Percentiles rank a stretch among this genome's conserved stretches.
Conservation (phyloP, 495 filamentous ascomycete species). For the Xylaria grammica region DNA sequence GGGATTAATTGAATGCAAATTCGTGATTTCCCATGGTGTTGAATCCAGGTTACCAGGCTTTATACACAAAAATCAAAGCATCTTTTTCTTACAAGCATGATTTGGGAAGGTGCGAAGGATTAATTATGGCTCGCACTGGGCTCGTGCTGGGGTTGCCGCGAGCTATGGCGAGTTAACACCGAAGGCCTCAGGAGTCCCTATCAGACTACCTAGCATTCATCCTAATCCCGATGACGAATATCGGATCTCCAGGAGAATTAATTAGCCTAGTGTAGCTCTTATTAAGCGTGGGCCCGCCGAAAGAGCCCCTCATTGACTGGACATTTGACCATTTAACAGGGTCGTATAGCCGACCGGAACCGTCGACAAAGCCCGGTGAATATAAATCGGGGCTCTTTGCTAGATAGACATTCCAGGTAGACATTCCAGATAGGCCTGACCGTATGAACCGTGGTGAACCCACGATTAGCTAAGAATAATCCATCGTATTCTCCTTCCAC, state of each 20-base stretch:
- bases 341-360: background rate
- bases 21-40: background rate
- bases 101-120: background rate
- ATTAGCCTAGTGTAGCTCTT: conserved; percentile 4
- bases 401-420: too few species aligned
- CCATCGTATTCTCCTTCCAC: too few species aligned
- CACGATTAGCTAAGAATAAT: too few species aligned
- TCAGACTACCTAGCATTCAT: background rate
- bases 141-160: background rate
- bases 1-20: background rate
- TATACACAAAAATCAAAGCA: conserved; percentile 1
- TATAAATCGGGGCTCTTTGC: background rate
- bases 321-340: background rate
- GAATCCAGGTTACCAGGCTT: background rate
- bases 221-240: conserved; percentile 10
- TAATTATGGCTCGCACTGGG: background rate
- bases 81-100: background rate
- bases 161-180: conserved; percentile 12
- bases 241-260: background rate
- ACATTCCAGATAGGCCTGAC: too few species aligned
- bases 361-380: background rate
- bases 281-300: conserved; percentile 3
- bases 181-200: background rate
- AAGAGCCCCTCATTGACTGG: background rate
- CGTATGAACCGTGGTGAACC: too few species aligned